Evolutionary conservation across 805 yeast genomes (phyloP), one percentile per base, ranked within the genome.

Genomic region (Ogataea zsoltii): DNA sequence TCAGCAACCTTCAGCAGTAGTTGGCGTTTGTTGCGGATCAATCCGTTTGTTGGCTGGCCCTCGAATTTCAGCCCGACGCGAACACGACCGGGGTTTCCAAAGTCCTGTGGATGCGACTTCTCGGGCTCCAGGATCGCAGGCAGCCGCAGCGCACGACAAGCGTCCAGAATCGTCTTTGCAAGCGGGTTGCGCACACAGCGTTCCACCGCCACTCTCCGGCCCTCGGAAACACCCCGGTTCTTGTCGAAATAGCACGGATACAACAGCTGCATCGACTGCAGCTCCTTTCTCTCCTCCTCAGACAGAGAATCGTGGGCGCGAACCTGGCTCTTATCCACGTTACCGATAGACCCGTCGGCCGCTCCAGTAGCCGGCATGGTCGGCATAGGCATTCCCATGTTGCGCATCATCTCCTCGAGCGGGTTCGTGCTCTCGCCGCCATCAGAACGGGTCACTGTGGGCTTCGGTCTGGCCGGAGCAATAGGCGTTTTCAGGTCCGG

Each of bases 61-160:
- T 76, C 75, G 46, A 44, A 58, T 57, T 81, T 84, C 33, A 88
- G 54, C 36, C 81, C 70, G 17, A 90, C 85, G 54, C 96, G 79
- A 29, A 94, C 91, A 58, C 98, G 77, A n/a, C 99, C 99, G 4
- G 97, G 95, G 61, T 92, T 92, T 54, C 98, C 96, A 77, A 85
- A 94, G 67, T 92, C 98, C 65, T 91, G 96, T 11, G 98, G 98
- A 67, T 92, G 99, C 1, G 85, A 67, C 69, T 90, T 94, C 48
- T 85, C 88, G 49, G 92, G 82, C 66, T 88, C 94, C 46, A 82
- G 72, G 34, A 84, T 71, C 2, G 72, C 61, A 6, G 61, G 57
- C 10, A 68, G 34, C 15, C 53, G 47, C 30, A 67, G 38, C 14
- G 44, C 28, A 32, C 55, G 57, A 34, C 75, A 75, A 15, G 96